Conservation (phyloP, 1,139 yeast genomes). For the Magnusiomyces clavatus region DNA sequence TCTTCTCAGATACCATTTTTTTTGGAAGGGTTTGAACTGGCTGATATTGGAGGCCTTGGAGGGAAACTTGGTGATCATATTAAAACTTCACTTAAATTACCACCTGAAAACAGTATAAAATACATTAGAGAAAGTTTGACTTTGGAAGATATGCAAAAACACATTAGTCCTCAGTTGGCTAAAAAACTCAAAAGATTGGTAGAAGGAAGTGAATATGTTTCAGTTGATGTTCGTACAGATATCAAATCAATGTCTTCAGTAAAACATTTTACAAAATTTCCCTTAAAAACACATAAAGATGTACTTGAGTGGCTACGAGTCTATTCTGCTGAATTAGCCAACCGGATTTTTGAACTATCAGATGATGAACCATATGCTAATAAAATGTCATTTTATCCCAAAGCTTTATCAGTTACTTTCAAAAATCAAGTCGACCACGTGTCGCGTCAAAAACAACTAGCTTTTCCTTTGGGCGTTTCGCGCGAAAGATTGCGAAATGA, state of each 20-base stretch:
- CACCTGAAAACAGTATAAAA: conserved; percentile 26
- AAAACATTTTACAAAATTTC: conserved; percentile 56
- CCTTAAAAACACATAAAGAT: conserved; percentile 49
- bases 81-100: conserved; percentile 31
- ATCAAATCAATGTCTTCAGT: conserved; percentile 84
- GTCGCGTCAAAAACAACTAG: conserved; percentile 20
- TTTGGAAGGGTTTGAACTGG: conserved; percentile 51
- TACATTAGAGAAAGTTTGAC: conserved; percentile 28
- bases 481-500: conserved; percentile 21
- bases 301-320: conserved; percentile 75
- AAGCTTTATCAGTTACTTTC: conserved; percentile 28
- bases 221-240: conserved; percentile 50
- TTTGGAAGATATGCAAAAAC: conserved; percentile 27
- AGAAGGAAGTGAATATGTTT: conserved; percentile 51
- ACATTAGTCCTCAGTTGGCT: conserved; percentile 37
- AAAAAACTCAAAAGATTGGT: conserved; percentile 49
- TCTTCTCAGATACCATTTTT: conserved; percentile 44
- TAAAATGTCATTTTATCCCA: conserved; percentile 25
- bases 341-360: conserved; percentile 64
- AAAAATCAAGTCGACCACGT: conserved; percentile 5
- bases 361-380: conserved; percentile 43
- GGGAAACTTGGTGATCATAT: conserved; percentile 77
- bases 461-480: conserved; percentile 15
- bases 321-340: conserved; percentile 69
- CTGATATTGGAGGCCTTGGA: conserved; percentile 84